phyloP scores from a whole-genome alignment of 768 basidiomycete species.

The Sistotremastrum niveocremeum region DNA sequence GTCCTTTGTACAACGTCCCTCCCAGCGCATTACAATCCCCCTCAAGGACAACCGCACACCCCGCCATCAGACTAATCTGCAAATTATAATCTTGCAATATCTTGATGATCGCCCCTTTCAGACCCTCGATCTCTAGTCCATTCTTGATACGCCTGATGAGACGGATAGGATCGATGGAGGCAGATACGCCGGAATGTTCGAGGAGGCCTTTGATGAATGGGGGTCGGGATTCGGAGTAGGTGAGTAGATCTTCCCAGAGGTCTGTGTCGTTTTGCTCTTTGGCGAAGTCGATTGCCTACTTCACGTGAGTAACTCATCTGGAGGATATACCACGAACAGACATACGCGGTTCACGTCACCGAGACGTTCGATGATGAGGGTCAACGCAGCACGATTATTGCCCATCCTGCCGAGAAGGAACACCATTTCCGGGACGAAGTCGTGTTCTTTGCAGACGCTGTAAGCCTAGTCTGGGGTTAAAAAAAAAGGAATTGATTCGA shows the following conservation, averaged over 20 bases:
- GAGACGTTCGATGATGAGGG: constrained; percentile 87
- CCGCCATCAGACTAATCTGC: constrained; percentile 85
- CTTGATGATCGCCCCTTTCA: constrained; percentile 91
- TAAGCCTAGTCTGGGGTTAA: constrained; percentile 47
- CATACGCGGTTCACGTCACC: constrained; percentile 81
- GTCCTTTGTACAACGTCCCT: constrained; percentile 52
- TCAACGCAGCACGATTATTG: constrained; percentile 88
- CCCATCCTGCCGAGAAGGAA: constrained; percentile 96
- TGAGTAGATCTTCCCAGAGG: constrained; percentile 92
- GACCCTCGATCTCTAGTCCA: constrained; percentile 88
- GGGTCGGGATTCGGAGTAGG: constrained; percentile 93
- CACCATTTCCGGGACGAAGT: constrained; percentile 92
- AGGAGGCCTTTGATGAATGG: constrained; percentile 91
- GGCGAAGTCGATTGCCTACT: constrained; percentile 91
- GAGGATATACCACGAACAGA: neutral
- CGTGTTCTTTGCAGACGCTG: constrained; percentile 67
- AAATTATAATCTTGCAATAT: constrained; percentile 94
- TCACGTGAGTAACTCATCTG: constrained; percentile 1
- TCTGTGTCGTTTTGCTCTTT: constrained; percentile 96
- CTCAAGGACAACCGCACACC: constrained; percentile 77
- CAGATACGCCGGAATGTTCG: constrained; percentile 70
- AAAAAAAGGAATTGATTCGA: neutral
- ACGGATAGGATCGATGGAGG: constrained; percentile 90
- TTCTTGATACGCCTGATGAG: constrained; percentile 92
- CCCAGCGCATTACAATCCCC: constrained; percentile 71